Evolutionary conservation across 192 early-diverging fungal genomes (phyloP).

Genomic region (Umbelopsis isabellina): DNA sequence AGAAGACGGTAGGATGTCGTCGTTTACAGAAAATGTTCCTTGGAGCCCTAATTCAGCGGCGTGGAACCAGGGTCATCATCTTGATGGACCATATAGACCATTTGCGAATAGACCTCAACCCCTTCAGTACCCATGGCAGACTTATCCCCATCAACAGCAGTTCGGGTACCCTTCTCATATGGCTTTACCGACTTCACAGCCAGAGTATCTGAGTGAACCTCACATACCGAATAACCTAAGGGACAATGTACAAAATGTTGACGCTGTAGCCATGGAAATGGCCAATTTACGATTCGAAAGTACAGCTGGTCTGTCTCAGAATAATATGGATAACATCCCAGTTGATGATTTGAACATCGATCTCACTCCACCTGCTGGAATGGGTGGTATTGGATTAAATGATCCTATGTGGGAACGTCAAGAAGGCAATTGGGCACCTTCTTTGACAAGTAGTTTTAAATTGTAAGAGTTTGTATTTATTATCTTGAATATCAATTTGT

Average conservation of each 20-base stretch:
- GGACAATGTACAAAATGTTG: neutral
- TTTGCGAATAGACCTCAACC: conserved; percentile 3
- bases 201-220: neutral
- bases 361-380: neutral
- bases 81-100: neutral
- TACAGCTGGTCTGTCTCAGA: conserved; percentile 8
- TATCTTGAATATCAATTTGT: no score
- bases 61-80: neutral
- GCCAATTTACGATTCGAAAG: conserved; percentile 7
- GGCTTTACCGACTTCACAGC: neutral
- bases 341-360: neutral
- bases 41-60: neutral
- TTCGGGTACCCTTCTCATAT: neutral
- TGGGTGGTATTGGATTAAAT: neutral
- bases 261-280: neutral
- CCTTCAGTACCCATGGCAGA: neutral
- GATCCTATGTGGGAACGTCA: conserved; percentile 11
- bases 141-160: neutral
- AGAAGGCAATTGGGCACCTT: neutral
- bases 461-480: conserved; percentile 15
- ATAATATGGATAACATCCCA: neutral
- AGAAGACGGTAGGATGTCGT: neutral
- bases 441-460: neutral
- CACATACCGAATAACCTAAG: neutral
- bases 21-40: neutral